Conservation (phyloP, 345 rosid species). For the Cochlearia excelsa region DNA sequence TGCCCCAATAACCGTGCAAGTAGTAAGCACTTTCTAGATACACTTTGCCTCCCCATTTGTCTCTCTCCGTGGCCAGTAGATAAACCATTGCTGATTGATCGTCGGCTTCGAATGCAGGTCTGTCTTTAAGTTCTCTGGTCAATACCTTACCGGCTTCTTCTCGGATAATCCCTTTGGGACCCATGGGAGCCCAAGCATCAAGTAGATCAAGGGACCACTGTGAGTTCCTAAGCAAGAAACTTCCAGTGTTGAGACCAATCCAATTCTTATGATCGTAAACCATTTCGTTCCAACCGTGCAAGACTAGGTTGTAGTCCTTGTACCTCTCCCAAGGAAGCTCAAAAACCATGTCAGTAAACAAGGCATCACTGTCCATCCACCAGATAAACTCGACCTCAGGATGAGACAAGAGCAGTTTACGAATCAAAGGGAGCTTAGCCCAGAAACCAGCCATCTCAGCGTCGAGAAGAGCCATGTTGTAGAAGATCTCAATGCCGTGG, state of each 20-base stretch:
- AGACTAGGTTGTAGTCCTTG: conserved; percentile 51
- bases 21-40: conserved; percentile 68
- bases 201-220: conserved; percentile 73
- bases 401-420: conserved; percentile 58
- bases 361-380: conserved; percentile 86
- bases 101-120: conserved; percentile 68
- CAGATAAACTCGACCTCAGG: conserved; percentile 69
- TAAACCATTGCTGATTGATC: conserved; percentile 79
- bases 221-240: conserved; percentile 58
- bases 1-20: conserved; percentile 73
- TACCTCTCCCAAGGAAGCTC: conserved; percentile 85
- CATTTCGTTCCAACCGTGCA: conserved; percentile 80
- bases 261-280: conserved; percentile 65
- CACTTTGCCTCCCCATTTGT: conserved; percentile 63
- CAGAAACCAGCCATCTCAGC: conserved; percentile 77
- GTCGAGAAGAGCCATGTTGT: conserved; percentile 65
- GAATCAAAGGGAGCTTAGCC: conserved; percentile 68
- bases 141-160: conserved; percentile 64
- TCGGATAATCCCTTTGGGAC: conserved; percentile 57
- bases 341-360: conserved; percentile 78
- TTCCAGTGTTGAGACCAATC: conserved; percentile 71
- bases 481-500: conserved; percentile 72
- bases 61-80: conserved; percentile 55
- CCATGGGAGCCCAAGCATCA: conserved; percentile 75
- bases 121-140: conserved; percentile 54